These are phyloP conservation scores for Rhododendron molle DNA, from an alignment of 148 eudicot species.

Conservation along the genomic window DNA sequence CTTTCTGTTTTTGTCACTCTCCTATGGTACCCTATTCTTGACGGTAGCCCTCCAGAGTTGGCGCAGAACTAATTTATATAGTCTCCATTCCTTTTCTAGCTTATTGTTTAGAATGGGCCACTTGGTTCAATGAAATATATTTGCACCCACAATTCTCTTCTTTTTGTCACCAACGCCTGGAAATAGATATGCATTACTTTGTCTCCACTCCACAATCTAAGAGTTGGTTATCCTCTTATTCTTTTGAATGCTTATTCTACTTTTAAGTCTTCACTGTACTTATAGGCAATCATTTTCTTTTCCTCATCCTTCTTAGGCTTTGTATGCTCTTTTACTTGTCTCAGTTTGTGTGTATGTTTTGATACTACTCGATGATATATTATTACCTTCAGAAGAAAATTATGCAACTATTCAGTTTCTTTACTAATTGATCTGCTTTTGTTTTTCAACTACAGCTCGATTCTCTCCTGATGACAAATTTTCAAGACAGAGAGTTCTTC, in stretches of 20 bases:
- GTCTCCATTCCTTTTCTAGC: not conserved
- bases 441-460: constrained; percentile 55
- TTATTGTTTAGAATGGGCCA: not conserved
- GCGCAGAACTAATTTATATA: not conserved
- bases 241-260: not conserved
- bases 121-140: not conserved
- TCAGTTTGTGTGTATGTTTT: not conserved
- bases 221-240: not conserved
- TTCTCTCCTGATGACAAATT: constrained; percentile 96
- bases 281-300: not conserved
- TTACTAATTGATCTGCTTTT: not conserved
- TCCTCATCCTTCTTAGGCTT: too few relatives aligned
- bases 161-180: not conserved
- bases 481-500: constrained; percentile 78
- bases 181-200: too few relatives aligned
- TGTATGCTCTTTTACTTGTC: not conserved
- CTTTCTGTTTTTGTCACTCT: not conserved
- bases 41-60: not conserved
- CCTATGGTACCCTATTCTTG: not conserved
- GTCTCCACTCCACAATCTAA: not conserved
- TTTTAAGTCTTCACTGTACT: too few relatives aligned
- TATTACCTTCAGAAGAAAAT: not conserved
- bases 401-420: not conserved
- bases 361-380: not conserved
- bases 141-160: not conserved